Evolutionary conservation across 352 stramenopile genomes (phyloP).

Genomic region (Globisporangium megalacanthum): DNA sequence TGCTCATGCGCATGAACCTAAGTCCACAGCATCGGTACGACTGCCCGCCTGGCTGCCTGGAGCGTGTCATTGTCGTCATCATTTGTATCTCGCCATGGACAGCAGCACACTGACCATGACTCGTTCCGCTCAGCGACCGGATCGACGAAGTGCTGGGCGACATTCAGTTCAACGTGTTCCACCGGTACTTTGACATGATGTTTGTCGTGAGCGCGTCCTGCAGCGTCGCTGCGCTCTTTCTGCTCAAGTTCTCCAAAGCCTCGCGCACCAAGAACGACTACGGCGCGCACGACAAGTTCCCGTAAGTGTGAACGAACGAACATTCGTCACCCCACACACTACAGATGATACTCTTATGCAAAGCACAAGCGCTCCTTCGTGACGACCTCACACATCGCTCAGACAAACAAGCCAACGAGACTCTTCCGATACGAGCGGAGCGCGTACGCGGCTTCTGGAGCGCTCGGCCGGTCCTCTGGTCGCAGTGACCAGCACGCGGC

Average conservation of each 20-base stretch:
- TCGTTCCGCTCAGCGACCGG: slow-evolving; percentile 31
- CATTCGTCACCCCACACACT: too few relatives aligned
- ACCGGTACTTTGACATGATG: slow-evolving; percentile 83
- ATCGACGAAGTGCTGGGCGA: slow-evolving; percentile 81
- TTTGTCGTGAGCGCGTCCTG: slow-evolving; percentile 73
- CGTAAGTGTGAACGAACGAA: slow-evolving; percentile 20
- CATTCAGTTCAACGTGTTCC: slow-evolving; percentile 82
- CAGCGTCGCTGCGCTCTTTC: slow-evolving; percentile 46
- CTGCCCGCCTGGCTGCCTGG: slow-evolving; percentile 2
- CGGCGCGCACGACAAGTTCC: slow-evolving; percentile 71
- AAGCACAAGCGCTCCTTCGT: too few relatives aligned
- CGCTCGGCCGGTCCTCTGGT: slow-evolving; percentile 26
- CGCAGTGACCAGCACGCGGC: slow-evolving; percentile 23
- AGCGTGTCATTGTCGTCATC: background rate
- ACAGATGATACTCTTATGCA: too few relatives aligned
- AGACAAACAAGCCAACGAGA: background rate
- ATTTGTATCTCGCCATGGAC: background rate
- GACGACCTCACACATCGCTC: background rate
- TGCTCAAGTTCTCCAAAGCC: slow-evolving; percentile 77
- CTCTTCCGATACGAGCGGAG: slow-evolving; percentile 28
- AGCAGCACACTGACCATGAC: background rate
- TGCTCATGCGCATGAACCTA: slow-evolving; percentile 87
- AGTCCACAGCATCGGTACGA: slow-evolving; percentile 51
- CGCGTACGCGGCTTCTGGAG: slow-evolving; percentile 34
- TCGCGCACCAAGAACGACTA: slow-evolving; percentile 75